Evolutionary conservation across 2,329 filamentous ascomycete genomes (phyloP).

Genomic region (Plectosphaerella cucumerina): DNA sequence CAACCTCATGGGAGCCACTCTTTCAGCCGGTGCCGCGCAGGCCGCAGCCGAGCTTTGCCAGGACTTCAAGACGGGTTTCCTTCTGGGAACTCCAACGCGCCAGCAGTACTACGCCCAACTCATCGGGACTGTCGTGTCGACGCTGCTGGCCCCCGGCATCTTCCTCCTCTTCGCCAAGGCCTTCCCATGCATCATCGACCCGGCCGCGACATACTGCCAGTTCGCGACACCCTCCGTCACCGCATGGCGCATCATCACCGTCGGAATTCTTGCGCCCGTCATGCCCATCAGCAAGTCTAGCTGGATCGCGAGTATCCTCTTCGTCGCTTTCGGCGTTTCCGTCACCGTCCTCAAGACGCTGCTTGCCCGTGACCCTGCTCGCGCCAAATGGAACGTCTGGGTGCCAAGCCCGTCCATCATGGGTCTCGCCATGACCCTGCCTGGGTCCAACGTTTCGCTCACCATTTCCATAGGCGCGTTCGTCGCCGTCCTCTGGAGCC

Average conservation of each 20-base stretch:
- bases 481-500: not conserved
- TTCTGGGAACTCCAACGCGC: not conserved
- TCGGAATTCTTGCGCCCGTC: not conserved
- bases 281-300: not conserved
- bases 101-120: not conserved
- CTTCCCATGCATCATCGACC: constrained; percentile 1
- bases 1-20: not conserved
- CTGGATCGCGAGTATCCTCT: not conserved
- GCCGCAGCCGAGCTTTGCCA: not conserved
- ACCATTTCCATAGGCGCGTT: not conserved
- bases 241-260: not conserved
- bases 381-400: not conserved
- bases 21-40: not conserved
- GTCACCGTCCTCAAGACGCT: not conserved
- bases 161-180: constrained; percentile 1
- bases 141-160: not conserved
- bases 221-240: not conserved
- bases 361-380: not conserved
- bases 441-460: not conserved
- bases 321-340: not conserved
- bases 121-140: not conserved
- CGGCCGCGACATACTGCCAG: not conserved
- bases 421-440: not conserved
- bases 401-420: not conserved
- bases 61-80: not conserved